Conservation (phyloP, 2,329 filamentous ascomycete species). For the Sporothrix pallida region DNA sequence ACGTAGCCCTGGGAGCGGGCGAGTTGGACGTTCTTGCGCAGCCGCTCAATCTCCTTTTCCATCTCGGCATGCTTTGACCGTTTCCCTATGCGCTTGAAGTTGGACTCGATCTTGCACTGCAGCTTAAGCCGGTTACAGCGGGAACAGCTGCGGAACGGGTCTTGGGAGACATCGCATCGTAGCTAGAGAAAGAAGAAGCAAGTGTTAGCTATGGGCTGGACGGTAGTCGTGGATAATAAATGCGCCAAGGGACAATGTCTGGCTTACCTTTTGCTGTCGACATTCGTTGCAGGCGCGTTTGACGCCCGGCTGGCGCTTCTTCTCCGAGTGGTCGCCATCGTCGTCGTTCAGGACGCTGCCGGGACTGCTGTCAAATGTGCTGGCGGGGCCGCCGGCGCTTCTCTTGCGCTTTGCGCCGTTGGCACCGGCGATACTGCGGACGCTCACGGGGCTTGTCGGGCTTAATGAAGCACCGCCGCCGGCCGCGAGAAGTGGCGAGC, state of each 20-base stretch:
- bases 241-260: neutral
- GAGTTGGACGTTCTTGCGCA: conserved; percentile 65
- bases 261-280: conserved; percentile 79
- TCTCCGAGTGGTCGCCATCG: conserved; percentile 60
- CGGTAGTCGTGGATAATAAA: neutral
- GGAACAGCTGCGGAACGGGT: conserved; percentile 77
- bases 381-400: conserved; percentile 48
- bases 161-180: conserved; percentile 82
- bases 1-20: conserved; percentile 65
- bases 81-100: conserved; percentile 83
- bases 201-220: neutral
- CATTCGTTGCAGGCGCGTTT: conserved; percentile 87
- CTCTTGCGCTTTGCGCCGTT: conserved; percentile 66
- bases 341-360: conserved; percentile 64
- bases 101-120: conserved; percentile 84
- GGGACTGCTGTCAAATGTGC: conserved; percentile 64
- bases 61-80: conserved; percentile 83
- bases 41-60: conserved; percentile 78
- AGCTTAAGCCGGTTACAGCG: conserved; percentile 80
- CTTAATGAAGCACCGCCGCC: conserved; percentile 48
- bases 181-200: conserved; percentile 56
- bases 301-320: conserved; percentile 69
- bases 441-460: conserved; percentile 62
- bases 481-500: conserved; percentile 45
- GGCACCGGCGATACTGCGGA: conserved; percentile 53